phyloP scores from a whole-genome alignment of 2,329 filamentous ascomycete species.

The Chrysoporthe austroafricana region DNA sequence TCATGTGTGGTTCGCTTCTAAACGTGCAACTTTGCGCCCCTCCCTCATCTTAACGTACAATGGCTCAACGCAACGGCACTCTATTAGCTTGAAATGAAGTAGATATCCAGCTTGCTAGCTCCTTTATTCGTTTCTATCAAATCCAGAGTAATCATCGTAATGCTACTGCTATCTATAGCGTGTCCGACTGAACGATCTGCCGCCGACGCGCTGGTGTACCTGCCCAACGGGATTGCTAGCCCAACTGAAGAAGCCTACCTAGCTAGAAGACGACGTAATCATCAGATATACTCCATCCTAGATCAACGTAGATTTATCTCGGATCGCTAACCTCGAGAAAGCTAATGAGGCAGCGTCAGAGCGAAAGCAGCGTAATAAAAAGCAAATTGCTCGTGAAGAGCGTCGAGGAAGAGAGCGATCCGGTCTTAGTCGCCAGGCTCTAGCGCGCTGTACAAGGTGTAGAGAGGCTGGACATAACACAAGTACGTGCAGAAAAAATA shows the following conservation, averaged over 20 bases:
- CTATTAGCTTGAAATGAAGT: neutral
- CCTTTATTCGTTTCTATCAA: neutral
- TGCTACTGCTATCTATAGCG: neutral
- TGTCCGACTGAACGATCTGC: neutral
- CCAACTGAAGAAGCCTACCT: neutral
- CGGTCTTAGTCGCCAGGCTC: neutral
- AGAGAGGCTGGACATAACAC: neutral
- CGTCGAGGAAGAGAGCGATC: neutral
- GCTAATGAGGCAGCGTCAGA: neutral
- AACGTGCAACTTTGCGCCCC: neutral
- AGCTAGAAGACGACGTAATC: neutral
- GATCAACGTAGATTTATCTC: neutral
- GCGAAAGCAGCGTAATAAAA: neutral
- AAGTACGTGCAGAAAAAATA: neutral
- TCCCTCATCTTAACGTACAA: neutral
- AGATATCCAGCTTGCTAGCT: neutral
- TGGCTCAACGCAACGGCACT: neutral
- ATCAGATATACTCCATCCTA: neutral
- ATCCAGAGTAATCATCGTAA: neutral
- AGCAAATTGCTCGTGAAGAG: neutral
- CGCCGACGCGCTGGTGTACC: neutral
- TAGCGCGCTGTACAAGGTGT: neutral
- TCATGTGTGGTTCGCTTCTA: neutral
- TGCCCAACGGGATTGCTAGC: neutral
- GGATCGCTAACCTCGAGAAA: neutral